Conservation (phyloP, 2,329 filamentous ascomycete species). For the Xylariomycetidae sp. region DNA sequence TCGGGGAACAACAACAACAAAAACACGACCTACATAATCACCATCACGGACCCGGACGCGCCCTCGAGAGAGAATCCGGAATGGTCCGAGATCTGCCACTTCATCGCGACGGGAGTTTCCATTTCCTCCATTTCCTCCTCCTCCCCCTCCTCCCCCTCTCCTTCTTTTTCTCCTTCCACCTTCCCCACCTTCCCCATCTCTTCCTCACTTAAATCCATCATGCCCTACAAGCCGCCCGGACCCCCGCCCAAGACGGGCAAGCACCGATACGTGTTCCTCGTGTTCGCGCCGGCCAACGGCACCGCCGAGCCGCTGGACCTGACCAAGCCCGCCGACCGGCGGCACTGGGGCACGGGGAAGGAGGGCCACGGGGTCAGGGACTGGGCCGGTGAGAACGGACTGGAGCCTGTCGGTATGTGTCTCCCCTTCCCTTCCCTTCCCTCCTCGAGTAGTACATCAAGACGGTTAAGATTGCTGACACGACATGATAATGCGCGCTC, state of each 20-base stretch:
- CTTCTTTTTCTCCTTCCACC: no score
- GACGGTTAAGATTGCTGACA: no score
- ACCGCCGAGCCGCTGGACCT: conserved; percentile 30
- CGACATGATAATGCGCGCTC: not conserved
- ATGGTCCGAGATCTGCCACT: conserved; percentile 43
- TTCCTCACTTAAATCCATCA: conserved; percentile 28
- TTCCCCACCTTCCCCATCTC: conserved; percentile 16
- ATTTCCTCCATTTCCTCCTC: no score
- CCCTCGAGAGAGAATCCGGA: conserved; percentile 36
- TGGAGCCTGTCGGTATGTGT: conserved; percentile 36
- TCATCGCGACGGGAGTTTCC: conserved; percentile 36
- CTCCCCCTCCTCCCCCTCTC: no score
- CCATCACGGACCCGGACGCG: conserved; percentile 39
- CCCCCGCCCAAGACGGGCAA: conserved; percentile 37
- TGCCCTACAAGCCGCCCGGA: conserved; percentile 36
- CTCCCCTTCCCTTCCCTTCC: not conserved
- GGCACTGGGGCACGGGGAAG: conserved; percentile 35
- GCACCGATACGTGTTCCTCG: conserved; percentile 39
- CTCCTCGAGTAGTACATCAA: no score
- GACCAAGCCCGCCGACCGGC: conserved; percentile 30
- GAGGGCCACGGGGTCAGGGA: conserved; percentile 32
- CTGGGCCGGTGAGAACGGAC: conserved; percentile 36
- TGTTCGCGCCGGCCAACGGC: conserved; percentile 34
- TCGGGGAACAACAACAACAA: no score
- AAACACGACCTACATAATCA: conserved; percentile 25